Percentiles rank a stretch among this genome's conserved stretches.
phyloP scores from a whole-genome alignment of 352 stramenopile species.

The Globisporangium nunn region DNA sequence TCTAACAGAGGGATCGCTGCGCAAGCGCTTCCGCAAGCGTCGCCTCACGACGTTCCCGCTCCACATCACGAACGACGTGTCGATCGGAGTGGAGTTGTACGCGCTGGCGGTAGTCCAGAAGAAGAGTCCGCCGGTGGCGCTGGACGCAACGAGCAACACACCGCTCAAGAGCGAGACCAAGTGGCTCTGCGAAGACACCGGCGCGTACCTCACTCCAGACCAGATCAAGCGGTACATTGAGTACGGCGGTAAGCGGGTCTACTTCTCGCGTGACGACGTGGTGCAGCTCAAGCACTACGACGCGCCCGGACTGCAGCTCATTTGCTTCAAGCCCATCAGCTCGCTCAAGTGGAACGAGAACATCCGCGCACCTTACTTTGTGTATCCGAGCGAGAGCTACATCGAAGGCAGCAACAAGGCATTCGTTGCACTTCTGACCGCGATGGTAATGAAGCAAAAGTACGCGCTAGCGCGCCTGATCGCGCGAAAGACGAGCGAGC shows the following conservation, averaged over 20 bases:
- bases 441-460: slow-evolving; percentile 62
- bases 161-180: slow-evolving; percentile 79
- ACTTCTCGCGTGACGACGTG: slow-evolving; percentile 75
- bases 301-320: slow-evolving; percentile 62
- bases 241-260: slow-evolving; percentile 71
- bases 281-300: slow-evolving; percentile 79
- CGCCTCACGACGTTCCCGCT: slow-evolving; percentile 58
- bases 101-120: slow-evolving; percentile 46
- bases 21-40: slow-evolving; percentile 77
- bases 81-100: slow-evolving; percentile 77
- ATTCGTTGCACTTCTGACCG: slow-evolving; percentile 58
- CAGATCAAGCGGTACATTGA: slow-evolving; percentile 74
- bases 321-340: slow-evolving; percentile 64
- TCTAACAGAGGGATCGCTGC: slow-evolving; percentile 67
- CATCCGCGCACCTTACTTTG: slow-evolving; percentile 70
- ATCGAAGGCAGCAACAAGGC: slow-evolving; percentile 71
- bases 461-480: slow-evolving; percentile 64
- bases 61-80: slow-evolving; percentile 63
- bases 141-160: slow-evolving; percentile 67
- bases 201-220: slow-evolving; percentile 57
- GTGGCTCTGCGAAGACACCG: slow-evolving; percentile 82
- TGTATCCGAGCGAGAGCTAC: slow-evolving; percentile 72
- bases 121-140: slow-evolving; percentile 48
- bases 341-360: slow-evolving; percentile 65
- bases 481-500: slow-evolving; percentile 65